Evolutionary conservation across 2,329 filamentous ascomycete genomes (phyloP).

Genomic region (Dactylella cylindrospora): DNA sequence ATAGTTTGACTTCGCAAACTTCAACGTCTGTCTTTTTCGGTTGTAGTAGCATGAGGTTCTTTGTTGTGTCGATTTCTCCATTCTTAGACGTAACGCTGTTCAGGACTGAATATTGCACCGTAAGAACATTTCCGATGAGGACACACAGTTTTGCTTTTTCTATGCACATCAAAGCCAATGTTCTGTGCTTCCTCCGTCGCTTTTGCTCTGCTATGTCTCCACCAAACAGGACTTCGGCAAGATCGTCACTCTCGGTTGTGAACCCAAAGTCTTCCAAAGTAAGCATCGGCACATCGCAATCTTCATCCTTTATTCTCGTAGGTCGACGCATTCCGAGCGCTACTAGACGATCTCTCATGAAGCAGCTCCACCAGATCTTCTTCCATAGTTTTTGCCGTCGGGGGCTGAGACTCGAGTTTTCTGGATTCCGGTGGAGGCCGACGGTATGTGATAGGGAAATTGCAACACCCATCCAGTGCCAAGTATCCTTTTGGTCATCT

Average conservation of each 20-base stretch:
- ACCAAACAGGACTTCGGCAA: slow-evolving; percentile 31
- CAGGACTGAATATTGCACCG: slow-evolving; percentile 87
- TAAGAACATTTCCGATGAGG: slow-evolving; percentile 84
- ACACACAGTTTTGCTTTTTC: slow-evolving; percentile 87
- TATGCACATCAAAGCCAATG: slow-evolving; percentile 85
- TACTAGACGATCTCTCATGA: slow-evolving; percentile 90
- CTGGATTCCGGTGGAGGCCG: slow-evolving; percentile 83
- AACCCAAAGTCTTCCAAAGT: slow-evolving; percentile 82
- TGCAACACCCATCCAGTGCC: slow-evolving; percentile 98
- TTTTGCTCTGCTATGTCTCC: slow-evolving; percentile 45
- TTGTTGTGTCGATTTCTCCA: slow-evolving; percentile 69
- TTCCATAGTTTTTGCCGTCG: slow-evolving; percentile 84
- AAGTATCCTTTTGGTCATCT: slow-evolving; percentile 95
- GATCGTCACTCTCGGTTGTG: slow-evolving; percentile 14
- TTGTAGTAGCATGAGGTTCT: slow-evolving; percentile 80
- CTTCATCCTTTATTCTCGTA: slow-evolving; percentile 87
- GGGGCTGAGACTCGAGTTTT: slow-evolving; percentile 71
- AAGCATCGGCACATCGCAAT: slow-evolving; percentile 92
- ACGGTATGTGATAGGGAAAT: slow-evolving; percentile 92
- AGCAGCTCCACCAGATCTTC: slow-evolving; percentile 96
- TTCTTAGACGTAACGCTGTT: slow-evolving; percentile 74
- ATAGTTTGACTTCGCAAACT: slow-evolving; percentile 73
- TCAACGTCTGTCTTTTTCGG: slow-evolving; percentile 86
- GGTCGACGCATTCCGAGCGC: slow-evolving; percentile 91
- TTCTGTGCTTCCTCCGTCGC: slow-evolving; percentile 63